Conservation (phyloP, 2,329 filamentous ascomycete genomes). For the Talaromyces sp. region DNA sequence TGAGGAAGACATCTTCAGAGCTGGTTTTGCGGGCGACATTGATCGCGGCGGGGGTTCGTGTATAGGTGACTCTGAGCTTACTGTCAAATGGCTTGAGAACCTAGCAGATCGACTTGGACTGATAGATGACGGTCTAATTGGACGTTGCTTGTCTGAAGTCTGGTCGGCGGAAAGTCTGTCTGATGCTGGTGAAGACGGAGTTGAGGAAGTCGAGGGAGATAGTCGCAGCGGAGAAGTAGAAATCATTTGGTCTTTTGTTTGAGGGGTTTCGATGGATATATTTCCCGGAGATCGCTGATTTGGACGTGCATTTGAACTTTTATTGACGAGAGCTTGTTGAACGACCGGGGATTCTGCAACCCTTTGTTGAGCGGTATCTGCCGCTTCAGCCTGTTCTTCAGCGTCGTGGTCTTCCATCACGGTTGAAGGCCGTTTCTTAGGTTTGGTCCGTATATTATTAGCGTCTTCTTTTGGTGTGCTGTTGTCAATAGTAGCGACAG, state of each 20-base stretch:
- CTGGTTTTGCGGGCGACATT: conserved; percentile 58
- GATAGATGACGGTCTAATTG: conserved; percentile 9
- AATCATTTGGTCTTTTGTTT: conserved; percentile 1
- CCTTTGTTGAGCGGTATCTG: conserved; percentile 1
- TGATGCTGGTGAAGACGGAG: conserved; percentile 7
- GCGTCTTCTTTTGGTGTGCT: neutral
- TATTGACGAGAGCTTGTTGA: neutral
- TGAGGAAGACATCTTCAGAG: conserved; percentile 51
- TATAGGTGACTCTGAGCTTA: conserved; percentile 41
- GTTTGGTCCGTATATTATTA: conserved; percentile 18
- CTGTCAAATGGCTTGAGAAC: conserved; percentile 51
- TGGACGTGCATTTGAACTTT: neutral
- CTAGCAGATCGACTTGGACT: conserved; percentile 53
- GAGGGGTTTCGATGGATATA: neutral
- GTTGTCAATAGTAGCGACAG: neutral
- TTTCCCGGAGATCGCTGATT: neutral
- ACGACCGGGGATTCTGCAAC: neutral
- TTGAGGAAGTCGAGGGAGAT: conserved; percentile 10
- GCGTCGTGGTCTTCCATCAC: conserved; percentile 38
- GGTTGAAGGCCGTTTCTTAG: conserved; percentile 33
- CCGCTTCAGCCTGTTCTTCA: conserved; percentile 19
- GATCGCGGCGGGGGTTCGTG: conserved; percentile 57
- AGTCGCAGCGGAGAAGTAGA: neutral
- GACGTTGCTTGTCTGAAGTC: neutral
- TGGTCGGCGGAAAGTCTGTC: conserved; percentile 3